Base-by-base conservation (phyloP, 139 green algal genomes). In the Astrephomene gubernaculifera region DNA sequence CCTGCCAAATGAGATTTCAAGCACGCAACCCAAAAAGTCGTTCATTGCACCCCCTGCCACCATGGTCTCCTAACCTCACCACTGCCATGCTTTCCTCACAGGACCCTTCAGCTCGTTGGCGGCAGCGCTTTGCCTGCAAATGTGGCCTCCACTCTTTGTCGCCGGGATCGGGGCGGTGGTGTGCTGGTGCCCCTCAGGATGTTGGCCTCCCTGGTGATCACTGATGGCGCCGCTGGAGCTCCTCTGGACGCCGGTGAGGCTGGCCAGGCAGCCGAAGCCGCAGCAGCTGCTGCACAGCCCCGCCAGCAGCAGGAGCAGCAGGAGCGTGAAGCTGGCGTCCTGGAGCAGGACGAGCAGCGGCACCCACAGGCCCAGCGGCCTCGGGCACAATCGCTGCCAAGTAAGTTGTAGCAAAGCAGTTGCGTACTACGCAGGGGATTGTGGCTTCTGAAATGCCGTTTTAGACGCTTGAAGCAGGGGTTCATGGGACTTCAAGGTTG, bases 181-280 rank as follows among this genome's bases (percentile, higher is more conserved):
- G 64, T 76, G 31, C 10, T 57, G 64, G 79, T 85, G 45, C 79
- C 79, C 36, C 22, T 85, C 36, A 43, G 45, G 6, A 25, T 85
- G 43, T 67, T 85, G 63, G 31, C 79, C 31, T 85, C 79, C 5
- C 79, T 85, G 1, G 38, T 71, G 19, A 67, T 85, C 25, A 33
- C 4, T 4, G 71, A 44, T 3, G 35, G 44, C 7, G 53, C 27
- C 25, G 19, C 17, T 1, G 52, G 33, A 0, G 73, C 49, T 29
- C 27, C 69, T 29, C 17, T 3, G 10, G 43, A 5, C 5, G 38
- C 68, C 19, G n/a, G 68, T 9, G 38, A 74, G 68, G 4, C n/a
- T n/a, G 27, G 44, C 9, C 38, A 74, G 38, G 68, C 68, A 38
- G 38, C 35, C 3, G 68, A 17, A 38, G n/a, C 27, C 27, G 25